phyloP scores from a whole-genome alignment of 75 land plant species.

The Larix kaempferi region DNA sequence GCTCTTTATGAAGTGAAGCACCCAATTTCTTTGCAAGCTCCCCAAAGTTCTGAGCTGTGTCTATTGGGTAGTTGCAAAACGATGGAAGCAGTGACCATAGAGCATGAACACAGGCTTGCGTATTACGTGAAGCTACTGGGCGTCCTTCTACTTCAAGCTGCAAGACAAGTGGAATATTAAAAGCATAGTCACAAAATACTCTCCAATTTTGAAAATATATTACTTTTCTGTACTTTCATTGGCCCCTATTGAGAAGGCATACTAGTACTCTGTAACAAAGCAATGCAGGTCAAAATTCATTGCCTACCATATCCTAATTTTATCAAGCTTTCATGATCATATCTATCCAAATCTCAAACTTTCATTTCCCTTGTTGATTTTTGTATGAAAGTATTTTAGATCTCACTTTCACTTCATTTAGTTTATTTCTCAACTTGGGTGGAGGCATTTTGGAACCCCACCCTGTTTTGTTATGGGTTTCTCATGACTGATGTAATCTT shows the following conservation, averaged over 20 bases:
- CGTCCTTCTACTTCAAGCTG: slow-evolving; percentile 71
- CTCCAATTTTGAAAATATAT: no score
- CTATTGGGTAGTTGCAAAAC: slow-evolving; percentile 90
- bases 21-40: slow-evolving; percentile 50
- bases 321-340: not conserved
- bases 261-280: not conserved
- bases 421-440: no score
- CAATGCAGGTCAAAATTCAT: not conserved
- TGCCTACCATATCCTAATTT: not conserved
- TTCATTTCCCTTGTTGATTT: no score
- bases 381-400: no score
- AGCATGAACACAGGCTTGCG: slow-evolving; percentile 69
- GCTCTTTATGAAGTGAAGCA: slow-evolving; percentile 48
- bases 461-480: no score
- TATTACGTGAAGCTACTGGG: slow-evolving; percentile 58
- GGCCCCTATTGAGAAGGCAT: no score
- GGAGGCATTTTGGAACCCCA: no score
- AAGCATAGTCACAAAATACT: no score
- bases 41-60: slow-evolving; percentile 74
- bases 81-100: slow-evolving; percentile 93
- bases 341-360: not conserved
- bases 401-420: no score
- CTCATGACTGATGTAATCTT: no score
- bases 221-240: no score
- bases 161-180: not conserved